Base-by-base conservation (phyloP, 305 asterid genomes). In the Fraxinus latifolia region DNA sequence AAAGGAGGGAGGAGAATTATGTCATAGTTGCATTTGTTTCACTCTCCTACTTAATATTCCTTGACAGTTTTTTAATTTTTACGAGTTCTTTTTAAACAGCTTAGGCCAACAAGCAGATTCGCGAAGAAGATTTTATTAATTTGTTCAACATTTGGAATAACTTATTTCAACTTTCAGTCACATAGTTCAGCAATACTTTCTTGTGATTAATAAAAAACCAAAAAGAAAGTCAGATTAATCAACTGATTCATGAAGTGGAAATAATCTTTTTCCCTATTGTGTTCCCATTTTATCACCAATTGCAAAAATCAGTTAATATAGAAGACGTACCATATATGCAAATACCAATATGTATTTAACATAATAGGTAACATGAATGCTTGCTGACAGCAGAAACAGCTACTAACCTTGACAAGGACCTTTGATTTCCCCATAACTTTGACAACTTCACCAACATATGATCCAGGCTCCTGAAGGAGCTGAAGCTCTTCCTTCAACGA, bases 381-480 rank as follows among this genome's bases (percentile, higher is more conserved):
- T 65, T 75, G 77, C 37, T 75, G 72, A 77, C n/a, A 53, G 65
- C 47, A 21, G 55, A 71, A 74, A 79, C 76, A 9, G 68, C 68
- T 74, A 85, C 95, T 82, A 73, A 95, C 99, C 92, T 95, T 95
- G 37, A 95, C 98, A 80, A 95, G 91, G 74, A 95, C 97, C 87
- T 93, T 94, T 0, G 97, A 93, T 83, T 95, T 94, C 77, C 97
- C 98, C 98, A 95, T 93, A 12, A 95, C 97, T 86, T 95, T 95
- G 82, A 95, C 98, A 88, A 95, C 98, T 90, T 95, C 97, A 15
- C 97, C 98, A 33, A 95, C 98, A 84, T 92, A 95, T 23, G 97
- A 95, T 76, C 98, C 98, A 84, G 98, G 97, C 86, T 93, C 98
- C 89, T 93, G 98, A 86, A 95, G 97, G 84, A 95, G 93, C 85